Conservation (phyloP, 2,329 filamentous ascomycete genomes). For the Myriosclerotinia curreyana region DNA sequence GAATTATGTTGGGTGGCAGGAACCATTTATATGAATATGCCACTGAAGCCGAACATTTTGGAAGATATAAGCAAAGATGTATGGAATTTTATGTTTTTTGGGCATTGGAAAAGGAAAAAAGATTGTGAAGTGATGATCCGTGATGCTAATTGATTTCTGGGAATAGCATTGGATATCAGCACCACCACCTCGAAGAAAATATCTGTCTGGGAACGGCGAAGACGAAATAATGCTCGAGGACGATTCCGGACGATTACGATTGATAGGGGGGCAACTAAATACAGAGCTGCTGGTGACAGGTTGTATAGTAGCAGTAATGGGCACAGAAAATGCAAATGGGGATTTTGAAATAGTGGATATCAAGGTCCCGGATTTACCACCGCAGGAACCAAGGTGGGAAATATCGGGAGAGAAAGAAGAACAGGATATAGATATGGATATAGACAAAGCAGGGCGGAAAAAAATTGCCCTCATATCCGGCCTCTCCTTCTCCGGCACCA, state of each 20-base stretch:
- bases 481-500: conserved; percentile 73
- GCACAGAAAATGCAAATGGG: conserved; percentile 87
- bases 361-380: conserved; percentile 80
- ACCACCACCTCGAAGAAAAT: conserved; percentile 73
- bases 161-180: conserved; percentile 83
- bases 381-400: conserved; percentile 78
- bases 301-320: conserved; percentile 89
- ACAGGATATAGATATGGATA: conserved; percentile 59
- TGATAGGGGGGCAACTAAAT: conserved; percentile 69
- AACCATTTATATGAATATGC: conserved; percentile 97
- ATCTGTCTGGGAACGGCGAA: conserved; percentile 58
- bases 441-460: conserved; percentile 43
- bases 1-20: conserved; percentile 93
- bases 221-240: conserved; percentile 86
- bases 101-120: not conserved
- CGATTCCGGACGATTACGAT: conserved; percentile 81
- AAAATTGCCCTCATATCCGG: conserved; percentile 86
- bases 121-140: not conserved
- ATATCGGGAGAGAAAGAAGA: conserved; percentile 53
- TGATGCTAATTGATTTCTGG: not conserved
- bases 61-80: conserved; percentile 94
- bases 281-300: conserved; percentile 80
- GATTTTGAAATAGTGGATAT: conserved; percentile 91
- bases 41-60: conserved; percentile 90
- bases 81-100: conserved; percentile 34